Conservation (phyloP, 176 grass and related monocot species). For the Aegilops longissima region DNA sequence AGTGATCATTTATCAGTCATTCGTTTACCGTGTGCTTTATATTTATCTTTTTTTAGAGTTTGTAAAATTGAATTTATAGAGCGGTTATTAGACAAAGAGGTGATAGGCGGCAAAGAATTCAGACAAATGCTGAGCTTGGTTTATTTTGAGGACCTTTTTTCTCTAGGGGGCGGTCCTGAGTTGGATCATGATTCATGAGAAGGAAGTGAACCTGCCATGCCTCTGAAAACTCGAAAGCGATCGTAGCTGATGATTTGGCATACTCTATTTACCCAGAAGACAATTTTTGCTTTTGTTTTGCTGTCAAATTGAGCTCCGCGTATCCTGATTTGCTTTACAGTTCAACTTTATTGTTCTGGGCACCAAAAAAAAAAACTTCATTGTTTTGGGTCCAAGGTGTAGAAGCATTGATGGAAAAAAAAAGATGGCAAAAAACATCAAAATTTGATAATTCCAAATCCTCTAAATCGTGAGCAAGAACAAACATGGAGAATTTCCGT, state of each 20-base stretch:
- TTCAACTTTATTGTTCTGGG: too few relatives aligned
- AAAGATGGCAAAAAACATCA: not conserved
- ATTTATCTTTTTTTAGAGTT: not conserved
- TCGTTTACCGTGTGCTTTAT: not conserved
- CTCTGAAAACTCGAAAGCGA: not conserved
- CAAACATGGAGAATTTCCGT: not conserved
- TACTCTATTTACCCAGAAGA: not conserved
- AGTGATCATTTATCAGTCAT: not conserved
- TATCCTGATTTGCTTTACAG: not conserved
- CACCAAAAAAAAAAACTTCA: too few relatives aligned
- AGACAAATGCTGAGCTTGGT: not conserved
- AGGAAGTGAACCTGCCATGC: not conserved
- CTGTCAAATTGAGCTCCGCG: not conserved
- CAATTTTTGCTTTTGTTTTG: too few relatives aligned
- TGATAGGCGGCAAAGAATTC: not conserved
- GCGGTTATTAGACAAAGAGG: not conserved
- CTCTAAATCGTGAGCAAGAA: not conserved
- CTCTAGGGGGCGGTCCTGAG: not conserved
- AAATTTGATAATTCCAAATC: not conserved
- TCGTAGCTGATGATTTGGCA: not conserved
- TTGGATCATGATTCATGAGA: too few relatives aligned
- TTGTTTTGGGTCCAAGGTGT: not conserved
- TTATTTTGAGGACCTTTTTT: not conserved
- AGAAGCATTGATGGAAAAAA: not conserved
- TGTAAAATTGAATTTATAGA: not conserved